These are phyloP conservation scores for Sugiyamaella xylanicola DNA, from an alignment of 1,139 yeast genomes.

Conservation along the genomic window DNA sequence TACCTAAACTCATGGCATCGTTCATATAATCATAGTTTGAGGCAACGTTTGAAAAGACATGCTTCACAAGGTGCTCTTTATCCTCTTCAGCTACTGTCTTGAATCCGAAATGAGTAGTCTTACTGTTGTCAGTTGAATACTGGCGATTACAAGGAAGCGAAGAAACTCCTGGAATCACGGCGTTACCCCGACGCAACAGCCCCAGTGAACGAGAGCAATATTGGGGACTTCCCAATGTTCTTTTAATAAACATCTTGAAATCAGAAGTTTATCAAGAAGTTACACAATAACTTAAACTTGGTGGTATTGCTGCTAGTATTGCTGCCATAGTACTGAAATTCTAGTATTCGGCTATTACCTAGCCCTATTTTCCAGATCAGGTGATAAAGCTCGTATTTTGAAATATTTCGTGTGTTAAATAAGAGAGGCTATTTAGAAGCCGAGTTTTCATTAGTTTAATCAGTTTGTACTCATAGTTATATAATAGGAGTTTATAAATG, in stretches of 20 bases:
- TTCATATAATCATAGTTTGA: slow-evolving; percentile 94
- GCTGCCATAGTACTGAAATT: not conserved
- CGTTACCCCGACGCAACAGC: not conserved
- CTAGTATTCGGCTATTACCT: not conserved
- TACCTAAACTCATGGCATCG: slow-evolving; percentile 95
- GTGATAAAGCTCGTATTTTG: not conserved
- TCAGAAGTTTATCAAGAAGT: too few relatives aligned
- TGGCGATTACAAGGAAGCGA: not conserved
- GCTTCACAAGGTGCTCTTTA: slow-evolving; percentile 80
- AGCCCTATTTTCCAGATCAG: not conserved
- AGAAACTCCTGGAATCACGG: not conserved
- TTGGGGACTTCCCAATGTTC: not conserved
- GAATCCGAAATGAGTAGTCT: slow-evolving; percentile 90
- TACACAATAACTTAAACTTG: too few relatives aligned
- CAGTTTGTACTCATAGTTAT: too few relatives aligned
- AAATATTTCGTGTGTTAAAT: too few relatives aligned
- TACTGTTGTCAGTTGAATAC: slow-evolving; percentile 9
- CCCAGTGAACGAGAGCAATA: not conserved
- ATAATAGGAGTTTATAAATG: too few relatives aligned
- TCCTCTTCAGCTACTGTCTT: slow-evolving; percentile 77
- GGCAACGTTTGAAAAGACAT: slow-evolving; percentile 93
- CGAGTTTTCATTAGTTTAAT: too few relatives aligned
- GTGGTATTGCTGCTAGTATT: not conserved
- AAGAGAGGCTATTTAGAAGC: too few relatives aligned
- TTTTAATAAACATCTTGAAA: slow-evolving; percentile 3